Evolutionary conservation across 345 rosid genomes (phyloP).

Genomic region (Raphanus raphanistrum): DNA sequence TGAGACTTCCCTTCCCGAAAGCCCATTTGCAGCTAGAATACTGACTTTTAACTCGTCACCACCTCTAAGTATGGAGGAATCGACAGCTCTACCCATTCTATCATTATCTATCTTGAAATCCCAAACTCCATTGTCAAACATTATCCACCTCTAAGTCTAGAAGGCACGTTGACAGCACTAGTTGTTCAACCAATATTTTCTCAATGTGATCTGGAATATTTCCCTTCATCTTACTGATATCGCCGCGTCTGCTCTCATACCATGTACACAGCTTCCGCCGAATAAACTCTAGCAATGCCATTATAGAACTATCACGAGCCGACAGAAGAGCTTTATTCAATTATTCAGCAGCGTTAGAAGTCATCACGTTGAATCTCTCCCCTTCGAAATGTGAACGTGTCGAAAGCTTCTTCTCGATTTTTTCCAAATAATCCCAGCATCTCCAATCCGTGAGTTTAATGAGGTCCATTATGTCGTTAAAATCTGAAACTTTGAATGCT

Average conservation of each 20-base stretch:
- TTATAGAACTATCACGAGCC: not conserved
- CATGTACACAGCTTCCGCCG: not conserved
- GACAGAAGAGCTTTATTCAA: not conserved
- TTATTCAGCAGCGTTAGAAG: not conserved
- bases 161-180: not conserved
- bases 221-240: not conserved
- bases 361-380: not conserved
- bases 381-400: not conserved
- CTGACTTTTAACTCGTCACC: not conserved
- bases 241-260: not conserved
- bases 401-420: not conserved
- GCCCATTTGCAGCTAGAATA: not conserved
- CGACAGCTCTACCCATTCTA: not conserved
- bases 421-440: not conserved
- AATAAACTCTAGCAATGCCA: not conserved
- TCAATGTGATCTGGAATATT: not conserved
- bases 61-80: not conserved
- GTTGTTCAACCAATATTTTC: not conserved
- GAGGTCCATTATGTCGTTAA: not conserved
- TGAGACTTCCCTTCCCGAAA: not conserved
- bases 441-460: not conserved
- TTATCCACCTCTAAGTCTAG: not conserved
- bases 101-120: not conserved
- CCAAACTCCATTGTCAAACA: not conserved
- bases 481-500: not conserved